These are phyloP conservation scores for Yueomyces sp. DNA, from an alignment of 1,139 yeast genomes.

Conservation along the genomic window DNA sequence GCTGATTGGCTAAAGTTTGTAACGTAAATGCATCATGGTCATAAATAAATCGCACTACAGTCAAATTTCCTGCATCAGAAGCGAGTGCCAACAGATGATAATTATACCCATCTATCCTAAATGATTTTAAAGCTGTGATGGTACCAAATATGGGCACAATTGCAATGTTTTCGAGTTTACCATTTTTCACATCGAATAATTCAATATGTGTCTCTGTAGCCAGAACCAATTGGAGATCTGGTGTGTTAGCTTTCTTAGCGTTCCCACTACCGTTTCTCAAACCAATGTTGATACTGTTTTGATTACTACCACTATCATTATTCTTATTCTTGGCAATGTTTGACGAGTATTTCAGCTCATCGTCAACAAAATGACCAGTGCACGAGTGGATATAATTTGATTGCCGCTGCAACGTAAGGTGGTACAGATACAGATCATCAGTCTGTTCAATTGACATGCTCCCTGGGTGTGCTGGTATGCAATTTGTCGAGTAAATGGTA, in stretches of 20 bases:
- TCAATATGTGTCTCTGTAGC: conserved; percentile 23
- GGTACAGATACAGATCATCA: conserved; percentile 33
- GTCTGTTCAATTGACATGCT: background rate
- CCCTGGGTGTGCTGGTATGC: too few relatives aligned
- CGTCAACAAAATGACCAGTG: conserved; percentile 56
- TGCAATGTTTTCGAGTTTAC: conserved; percentile 35
- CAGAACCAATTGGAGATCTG: conserved; percentile 15
- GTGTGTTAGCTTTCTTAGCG: conserved; percentile 21
- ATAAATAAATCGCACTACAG: conserved; percentile 38
- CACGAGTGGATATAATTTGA: conserved; percentile 40
- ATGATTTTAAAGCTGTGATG: conserved; percentile 38
- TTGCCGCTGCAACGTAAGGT: conserved; percentile 52
- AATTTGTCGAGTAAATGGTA: too few relatives aligned
- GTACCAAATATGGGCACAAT: conserved; percentile 46
- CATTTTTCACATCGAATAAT: conserved; percentile 36
- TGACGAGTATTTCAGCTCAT: conserved; percentile 25
- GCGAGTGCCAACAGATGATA: conserved; percentile 55
- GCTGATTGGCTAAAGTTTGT: conserved; percentile 44
- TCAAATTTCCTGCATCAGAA: conserved; percentile 70
- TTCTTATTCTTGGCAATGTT: conserved; percentile 14
- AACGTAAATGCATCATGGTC: conserved; percentile 28
- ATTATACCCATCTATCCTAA: conserved; percentile 40
- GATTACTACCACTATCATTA: too few relatives aligned
- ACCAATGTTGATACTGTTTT: conserved; percentile 28
- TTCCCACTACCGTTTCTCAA: too few relatives aligned